Percentiles rank a stretch among this genome's conserved stretches.
phyloP scores from a whole-genome alignment of 1,139 yeast genomes.

The Pichia inconspicua region DNA sequence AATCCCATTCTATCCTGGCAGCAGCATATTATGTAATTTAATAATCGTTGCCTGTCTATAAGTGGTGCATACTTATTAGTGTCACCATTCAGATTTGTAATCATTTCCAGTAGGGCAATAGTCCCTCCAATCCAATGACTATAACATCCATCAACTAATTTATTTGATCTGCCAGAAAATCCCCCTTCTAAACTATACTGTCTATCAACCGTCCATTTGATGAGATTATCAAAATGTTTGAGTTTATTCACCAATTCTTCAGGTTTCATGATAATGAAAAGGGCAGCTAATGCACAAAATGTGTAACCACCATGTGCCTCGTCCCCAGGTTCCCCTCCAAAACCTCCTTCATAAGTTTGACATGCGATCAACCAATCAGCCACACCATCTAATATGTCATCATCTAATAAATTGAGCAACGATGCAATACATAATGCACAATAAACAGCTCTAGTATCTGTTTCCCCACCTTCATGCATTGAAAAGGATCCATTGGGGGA shows the following conservation, averaged over 20 bases:
- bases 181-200: slow-evolving; percentile 79
- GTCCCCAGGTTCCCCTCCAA: slow-evolving; percentile 69
- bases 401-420: slow-evolving; percentile 54
- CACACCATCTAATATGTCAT: slow-evolving; percentile 48
- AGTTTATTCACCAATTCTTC: slow-evolving; percentile 16
- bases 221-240: slow-evolving; percentile 34
- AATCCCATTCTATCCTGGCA: slow-evolving; percentile 63
- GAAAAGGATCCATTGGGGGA: slow-evolving; percentile 62
- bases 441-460: slow-evolving; percentile 80
- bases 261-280: slow-evolving; percentile 42
- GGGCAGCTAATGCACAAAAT: slow-evolving; percentile 76
- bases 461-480: slow-evolving; percentile 76
- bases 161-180: slow-evolving; percentile 81
- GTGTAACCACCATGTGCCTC: slow-evolving; percentile 99
- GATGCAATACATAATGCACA: slow-evolving; percentile 77
- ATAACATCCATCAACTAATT: slow-evolving; percentile 93
- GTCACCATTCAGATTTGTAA: slow-evolving; percentile 24
- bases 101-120: slow-evolving; percentile 53
- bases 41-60: slow-evolving; percentile 49
- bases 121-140: slow-evolving; percentile 92
- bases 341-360: slow-evolving; percentile 94
- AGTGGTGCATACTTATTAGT: slow-evolving; percentile 20
- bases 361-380: slow-evolving; percentile 59
- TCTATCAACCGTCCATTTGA: slow-evolving; percentile 62
- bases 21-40: slow-evolving; percentile 63